Evolutionary conservation across 495 filamentous ascomycete species (phyloP).

Genomic region (Lasiosphaeria miniovina): DNA sequence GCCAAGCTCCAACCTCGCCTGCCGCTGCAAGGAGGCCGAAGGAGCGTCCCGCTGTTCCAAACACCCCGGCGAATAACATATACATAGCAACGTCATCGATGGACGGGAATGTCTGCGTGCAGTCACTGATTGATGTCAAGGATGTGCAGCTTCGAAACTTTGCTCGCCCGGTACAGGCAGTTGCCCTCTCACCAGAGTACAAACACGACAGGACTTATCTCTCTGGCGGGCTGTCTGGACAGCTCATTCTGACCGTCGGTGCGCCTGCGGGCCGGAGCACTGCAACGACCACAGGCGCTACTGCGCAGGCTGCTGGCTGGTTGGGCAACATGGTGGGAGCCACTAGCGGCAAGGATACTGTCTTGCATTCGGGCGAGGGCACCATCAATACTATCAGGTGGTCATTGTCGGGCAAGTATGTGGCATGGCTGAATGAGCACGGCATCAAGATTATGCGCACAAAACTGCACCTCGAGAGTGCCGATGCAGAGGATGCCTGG

Average conservation of each 20-base stretch:
- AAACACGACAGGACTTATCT: constrained; percentile 82
- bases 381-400: constrained; percentile 87
- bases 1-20: constrained; percentile 51
- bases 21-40: constrained; percentile 47
- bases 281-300: constrained; percentile 74
- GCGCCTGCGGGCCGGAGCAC: constrained; percentile 73
- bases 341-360: constrained; percentile 77
- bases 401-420: constrained; percentile 85
- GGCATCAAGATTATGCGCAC: constrained; percentile 97
- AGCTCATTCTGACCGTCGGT: constrained; percentile 82
- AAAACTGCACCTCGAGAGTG: constrained; percentile 73
- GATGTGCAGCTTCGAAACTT: constrained; percentile 92
- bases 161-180: constrained; percentile 82
- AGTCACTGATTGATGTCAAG: constrained; percentile 66
- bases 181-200: constrained; percentile 89
- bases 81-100: constrained; percentile 92
- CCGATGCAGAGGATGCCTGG: constrained; percentile 81
- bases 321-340: constrained; percentile 78
- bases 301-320: constrained; percentile 83
- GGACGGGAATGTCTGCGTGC: constrained; percentile 90
- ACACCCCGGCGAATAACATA: constrained; percentile 78
- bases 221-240: constrained; percentile 86
- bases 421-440: constrained; percentile 92
- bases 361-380: constrained; percentile 91
- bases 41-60: constrained; percentile 52